Conservation (phyloP, 2,329 filamentous ascomycete genomes). For the Aspergillus caelatus region DNA sequence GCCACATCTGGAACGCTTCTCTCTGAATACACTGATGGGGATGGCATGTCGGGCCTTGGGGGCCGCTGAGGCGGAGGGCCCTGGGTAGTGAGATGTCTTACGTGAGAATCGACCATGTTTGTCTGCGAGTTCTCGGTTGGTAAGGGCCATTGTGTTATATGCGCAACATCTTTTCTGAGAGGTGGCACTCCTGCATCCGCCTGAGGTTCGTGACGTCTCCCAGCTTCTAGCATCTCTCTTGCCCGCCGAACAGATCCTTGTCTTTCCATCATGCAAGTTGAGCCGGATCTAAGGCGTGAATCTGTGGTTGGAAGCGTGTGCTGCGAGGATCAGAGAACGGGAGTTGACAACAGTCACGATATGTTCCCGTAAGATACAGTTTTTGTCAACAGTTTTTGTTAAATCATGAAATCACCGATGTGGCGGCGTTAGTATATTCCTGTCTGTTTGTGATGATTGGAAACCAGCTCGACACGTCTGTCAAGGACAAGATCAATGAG, state of each 20-base stretch:
- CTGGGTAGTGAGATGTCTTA: slow-evolving; percentile 30
- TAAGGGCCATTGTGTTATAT: slow-evolving; percentile 51
- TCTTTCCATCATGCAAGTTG: slow-evolving; percentile 20
- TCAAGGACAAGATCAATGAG: slow-evolving; percentile 9
- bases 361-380: slow-evolving; percentile 1
- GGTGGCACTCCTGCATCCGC: slow-evolving; percentile 16
- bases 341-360: slow-evolving; percentile 2
- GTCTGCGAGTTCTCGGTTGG: slow-evolving; percentile 35
- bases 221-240: slow-evolving; percentile 37
- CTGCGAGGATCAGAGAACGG: slow-evolving; percentile 2
- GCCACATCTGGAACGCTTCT: slow-evolving; percentile 29
- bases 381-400: not conserved
- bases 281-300: slow-evolving; percentile 14
- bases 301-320: slow-evolving; percentile 25
- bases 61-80: slow-evolving; percentile 47
- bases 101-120: slow-evolving; percentile 29
- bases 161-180: slow-evolving; percentile 29
- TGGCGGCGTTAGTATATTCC: not conserved
- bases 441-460: not conserved
- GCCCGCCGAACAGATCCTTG: slow-evolving; percentile 41
- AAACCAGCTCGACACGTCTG: slow-evolving; percentile 16
- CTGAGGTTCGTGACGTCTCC: slow-evolving; percentile 27
- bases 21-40: slow-evolving; percentile 41
- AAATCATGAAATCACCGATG: slow-evolving; percentile 6
- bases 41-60: slow-evolving; percentile 43